Evolutionary conservation across 495 filamentous ascomycete genomes (phyloP).

Genomic region (Daldinia bambusicola): DNA sequence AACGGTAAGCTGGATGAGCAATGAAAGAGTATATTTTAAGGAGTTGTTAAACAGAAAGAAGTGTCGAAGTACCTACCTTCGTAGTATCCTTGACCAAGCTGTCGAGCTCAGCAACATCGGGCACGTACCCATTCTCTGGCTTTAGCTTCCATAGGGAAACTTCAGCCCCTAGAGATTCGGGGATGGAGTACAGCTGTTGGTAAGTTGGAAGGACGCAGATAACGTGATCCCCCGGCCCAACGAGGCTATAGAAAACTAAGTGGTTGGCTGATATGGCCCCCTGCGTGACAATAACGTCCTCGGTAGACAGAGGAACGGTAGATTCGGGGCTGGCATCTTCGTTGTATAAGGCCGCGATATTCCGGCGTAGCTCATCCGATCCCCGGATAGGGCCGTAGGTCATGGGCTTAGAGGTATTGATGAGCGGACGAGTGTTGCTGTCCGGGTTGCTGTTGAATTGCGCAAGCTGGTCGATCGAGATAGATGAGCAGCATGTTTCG

Average conservation of each 20-base stretch:
- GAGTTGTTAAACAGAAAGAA: too few relatives aligned
- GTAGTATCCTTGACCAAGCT: slow-evolving; percentile 76
- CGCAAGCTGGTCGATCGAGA: slow-evolving; percentile 78
- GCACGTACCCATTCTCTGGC: slow-evolving; percentile 70
- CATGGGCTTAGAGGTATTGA: slow-evolving; percentile 63
- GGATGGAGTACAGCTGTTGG: slow-evolving; percentile 84
- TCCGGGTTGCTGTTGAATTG: slow-evolving; percentile 65
- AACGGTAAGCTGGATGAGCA: slow-evolving; percentile 2
- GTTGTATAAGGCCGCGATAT: slow-evolving; percentile 73
- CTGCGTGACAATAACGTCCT: slow-evolving; percentile 79
- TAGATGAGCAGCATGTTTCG: slow-evolving; percentile 85
- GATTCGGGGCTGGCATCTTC: slow-evolving; percentile 54
- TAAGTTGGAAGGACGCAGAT: slow-evolving; percentile 92
- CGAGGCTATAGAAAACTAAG: slow-evolving; percentile 75
- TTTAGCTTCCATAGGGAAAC: slow-evolving; percentile 83
- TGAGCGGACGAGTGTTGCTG: slow-evolving; percentile 23
- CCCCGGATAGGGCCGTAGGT: slow-evolving; percentile 79
- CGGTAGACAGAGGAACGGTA: slow-evolving; percentile 53
- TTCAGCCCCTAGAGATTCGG: slow-evolving; percentile 79
- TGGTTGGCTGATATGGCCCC: slow-evolving; percentile 90
- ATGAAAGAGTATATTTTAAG: not conserved
- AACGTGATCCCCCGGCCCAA: slow-evolving; percentile 86
- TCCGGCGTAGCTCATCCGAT: slow-evolving; percentile 68
- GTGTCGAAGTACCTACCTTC: slow-evolving; percentile 55
- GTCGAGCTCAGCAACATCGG: slow-evolving; percentile 74